phyloP scores from a whole-genome alignment of 345 rosid genomes.

The Eucalyptus cloeziana region DNA sequence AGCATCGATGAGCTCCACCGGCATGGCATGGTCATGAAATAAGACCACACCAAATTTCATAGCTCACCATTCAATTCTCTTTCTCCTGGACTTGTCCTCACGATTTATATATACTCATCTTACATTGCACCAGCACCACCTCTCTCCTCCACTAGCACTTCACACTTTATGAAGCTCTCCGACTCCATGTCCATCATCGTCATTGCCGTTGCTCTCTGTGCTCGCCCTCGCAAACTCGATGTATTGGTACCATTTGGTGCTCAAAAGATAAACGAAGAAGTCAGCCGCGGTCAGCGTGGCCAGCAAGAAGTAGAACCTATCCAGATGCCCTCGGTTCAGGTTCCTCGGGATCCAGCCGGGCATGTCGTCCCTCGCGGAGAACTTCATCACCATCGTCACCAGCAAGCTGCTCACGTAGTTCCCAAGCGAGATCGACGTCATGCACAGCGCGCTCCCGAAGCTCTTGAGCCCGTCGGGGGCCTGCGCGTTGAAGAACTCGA shows the following conservation, averaged over 20 bases:
- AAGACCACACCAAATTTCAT: background rate
- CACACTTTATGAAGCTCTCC: background rate
- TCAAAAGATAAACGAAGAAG: conserved; percentile 40
- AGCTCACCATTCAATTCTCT: background rate
- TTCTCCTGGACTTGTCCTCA: background rate
- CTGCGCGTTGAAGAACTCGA: conserved; percentile 90
- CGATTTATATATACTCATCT: background rate
- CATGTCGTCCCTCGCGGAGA: conserved; percentile 50
- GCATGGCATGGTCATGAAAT: background rate
- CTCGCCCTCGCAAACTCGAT: conserved; percentile 45
- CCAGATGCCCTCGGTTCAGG: conserved; percentile 83
- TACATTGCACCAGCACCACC: background rate
- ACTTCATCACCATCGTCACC: conserved; percentile 67
- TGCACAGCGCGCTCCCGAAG: conserved; percentile 95
- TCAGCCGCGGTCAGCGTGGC: conserved; percentile 71
- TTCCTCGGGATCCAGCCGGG: conserved; percentile 96
- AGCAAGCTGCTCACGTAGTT: conserved; percentile 89
- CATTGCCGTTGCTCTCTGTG: background rate
- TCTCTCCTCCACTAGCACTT: background rate
- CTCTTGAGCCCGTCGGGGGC: conserved; percentile 89
- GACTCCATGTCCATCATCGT: background rate
- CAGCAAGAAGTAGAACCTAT: conserved; percentile 80
- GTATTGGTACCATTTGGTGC: conserved; percentile 71
- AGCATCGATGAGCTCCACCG: background rate
- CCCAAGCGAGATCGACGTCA: conserved; percentile 93